A percentile compares a stretch with the other conserved stretches of the same genome.
These are phyloP conservation scores for Hypoxylon fragiforme DNA, from an alignment of 495 filamentous ascomycete species.

Conservation along the genomic window DNA sequence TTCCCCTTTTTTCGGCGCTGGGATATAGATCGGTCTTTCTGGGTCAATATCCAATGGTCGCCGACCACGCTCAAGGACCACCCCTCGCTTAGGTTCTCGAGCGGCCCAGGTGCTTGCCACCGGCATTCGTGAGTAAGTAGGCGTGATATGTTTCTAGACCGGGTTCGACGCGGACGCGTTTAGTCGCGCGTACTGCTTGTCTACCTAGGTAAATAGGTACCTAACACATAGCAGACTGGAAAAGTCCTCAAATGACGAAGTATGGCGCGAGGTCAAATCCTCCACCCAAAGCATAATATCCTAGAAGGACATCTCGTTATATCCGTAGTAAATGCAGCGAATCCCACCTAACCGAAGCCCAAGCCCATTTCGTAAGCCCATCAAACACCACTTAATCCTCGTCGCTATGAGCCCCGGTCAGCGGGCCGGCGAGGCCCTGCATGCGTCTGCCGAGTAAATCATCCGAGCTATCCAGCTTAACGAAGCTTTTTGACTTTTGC, in stretches of 20 bases:
- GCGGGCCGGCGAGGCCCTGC: conserved; percentile 75
- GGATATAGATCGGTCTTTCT: no score
- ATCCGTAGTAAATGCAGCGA: no score
- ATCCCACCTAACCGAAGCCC: no score
- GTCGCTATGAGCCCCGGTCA: conserved; percentile 71
- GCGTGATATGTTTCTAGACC: no score
- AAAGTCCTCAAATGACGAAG: no score
- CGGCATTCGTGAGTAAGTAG: no score
- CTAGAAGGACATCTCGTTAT: no score
- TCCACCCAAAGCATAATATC: no score
- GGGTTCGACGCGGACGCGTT: neutral
- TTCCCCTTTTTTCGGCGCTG: no score
- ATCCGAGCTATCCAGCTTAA: conserved; percentile 78
- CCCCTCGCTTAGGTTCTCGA: conserved; percentile 2
- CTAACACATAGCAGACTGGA: neutral
- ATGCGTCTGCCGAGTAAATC: conserved; percentile 84
- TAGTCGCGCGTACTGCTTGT: neutral
- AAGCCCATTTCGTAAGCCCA: no score
- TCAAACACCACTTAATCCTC: conserved; percentile 44
- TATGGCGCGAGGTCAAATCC: no score
- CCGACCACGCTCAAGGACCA: conserved; percentile 12
- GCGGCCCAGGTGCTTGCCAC: neutral
- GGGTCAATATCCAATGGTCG: no score
- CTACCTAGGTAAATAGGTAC: neutral
- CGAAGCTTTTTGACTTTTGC: conserved; percentile 60